Base-by-base conservation (phyloP, 495 filamentous ascomycete species). In the Penicillium cinerascens region DNA sequence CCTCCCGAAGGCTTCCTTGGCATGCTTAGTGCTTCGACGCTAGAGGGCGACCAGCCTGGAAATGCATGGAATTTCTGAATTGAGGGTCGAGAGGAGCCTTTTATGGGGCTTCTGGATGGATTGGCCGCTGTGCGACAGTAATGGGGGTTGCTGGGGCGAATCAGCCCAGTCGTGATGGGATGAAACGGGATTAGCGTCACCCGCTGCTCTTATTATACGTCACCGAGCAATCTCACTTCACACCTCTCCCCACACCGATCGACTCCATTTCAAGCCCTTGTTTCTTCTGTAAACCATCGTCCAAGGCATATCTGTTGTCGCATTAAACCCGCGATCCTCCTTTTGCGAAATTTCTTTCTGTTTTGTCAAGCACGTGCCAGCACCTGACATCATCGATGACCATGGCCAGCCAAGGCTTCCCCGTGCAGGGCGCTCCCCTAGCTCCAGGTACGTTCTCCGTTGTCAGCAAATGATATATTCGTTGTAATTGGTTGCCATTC, bases 191-290 rank as follows among this genome's bases (percentile, higher is more conserved):
- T 61, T 63, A 70, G 61, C 54, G 59, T 55, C 58, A 44, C 54
- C 51, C 56, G 52, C 49, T 58, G 42, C 47, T 49, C 56, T 66
- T 66, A 68, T 65, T 68, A 63, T 69, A 72, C 69, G 69, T 72
- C 69, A 74, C 67, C 57, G 64, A 64, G 66, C 67, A 66, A 72
- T 67, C 65, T 72, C 69, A 66, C 50, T 49, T 68, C 51, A 47
- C 27, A 33, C 44, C 42, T 48, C 50, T 13, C 51, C 21, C 27
- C 25, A 55, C 25, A 44, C 54, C 43, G 55, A 54, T 55, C 52
- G 26, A 50, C 55, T 54, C 35, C 36, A 47, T 59, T 48, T 13
- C 42, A 40, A 2, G 21, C 41, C 44, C 18, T 45, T 10, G 25
- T 15, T 43, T 25, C 36, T 38, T 42, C 37, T 18, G 45, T 54